These are phyloP conservation scores for Lyophyllum shimeji DNA, from an alignment of 768 basidiomycete genomes.

Conservation along the genomic window DNA sequence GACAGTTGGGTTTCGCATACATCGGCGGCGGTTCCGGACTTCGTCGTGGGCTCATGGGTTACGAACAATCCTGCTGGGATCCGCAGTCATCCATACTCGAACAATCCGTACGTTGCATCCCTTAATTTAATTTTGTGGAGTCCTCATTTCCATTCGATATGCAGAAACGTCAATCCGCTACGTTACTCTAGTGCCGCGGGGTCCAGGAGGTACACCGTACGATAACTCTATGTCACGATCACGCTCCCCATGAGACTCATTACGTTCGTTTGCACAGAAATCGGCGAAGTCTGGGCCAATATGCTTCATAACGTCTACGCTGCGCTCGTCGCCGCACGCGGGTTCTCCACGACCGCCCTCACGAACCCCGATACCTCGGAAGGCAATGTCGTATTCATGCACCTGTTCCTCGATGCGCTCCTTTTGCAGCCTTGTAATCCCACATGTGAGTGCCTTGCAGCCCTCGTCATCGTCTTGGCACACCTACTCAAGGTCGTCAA, in stretches of 20 bases:
- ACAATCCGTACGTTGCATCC: slow-evolving; percentile 28
- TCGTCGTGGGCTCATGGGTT: slow-evolving; percentile 29
- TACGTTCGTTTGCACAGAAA: slow-evolving; percentile 22
- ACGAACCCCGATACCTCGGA: slow-evolving; percentile 36
- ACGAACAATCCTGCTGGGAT: slow-evolving; percentile 40
- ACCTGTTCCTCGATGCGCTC: slow-evolving; percentile 47
- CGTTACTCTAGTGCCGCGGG: slow-evolving; percentile 30
- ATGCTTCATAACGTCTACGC: slow-evolving; percentile 42
- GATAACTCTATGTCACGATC: no score
- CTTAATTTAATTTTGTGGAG: neutral
- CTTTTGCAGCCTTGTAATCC: slow-evolving; percentile 46
- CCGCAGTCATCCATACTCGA: slow-evolving; percentile 48
- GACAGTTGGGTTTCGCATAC: slow-evolving; percentile 20
- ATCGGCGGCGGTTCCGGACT: slow-evolving; percentile 28
- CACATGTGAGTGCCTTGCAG: slow-evolving; percentile 31
- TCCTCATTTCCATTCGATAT: slow-evolving; percentile 17
- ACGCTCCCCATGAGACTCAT: neutral
- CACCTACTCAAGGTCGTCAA: neutral
- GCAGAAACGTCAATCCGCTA: slow-evolving; percentile 31
- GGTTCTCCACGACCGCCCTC: slow-evolving; percentile 33
- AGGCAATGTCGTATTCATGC: slow-evolving; percentile 47
- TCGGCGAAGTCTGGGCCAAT: slow-evolving; percentile 56
- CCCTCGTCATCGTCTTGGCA: neutral
- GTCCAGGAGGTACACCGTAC: slow-evolving; percentile 37
- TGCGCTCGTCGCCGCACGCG: slow-evolving; percentile 29